Evolutionary conservation across 805 yeast genomes (phyloP), one percentile per base, ranked within the genome.

Genomic region (Phaffomyces opuntiae): DNA sequence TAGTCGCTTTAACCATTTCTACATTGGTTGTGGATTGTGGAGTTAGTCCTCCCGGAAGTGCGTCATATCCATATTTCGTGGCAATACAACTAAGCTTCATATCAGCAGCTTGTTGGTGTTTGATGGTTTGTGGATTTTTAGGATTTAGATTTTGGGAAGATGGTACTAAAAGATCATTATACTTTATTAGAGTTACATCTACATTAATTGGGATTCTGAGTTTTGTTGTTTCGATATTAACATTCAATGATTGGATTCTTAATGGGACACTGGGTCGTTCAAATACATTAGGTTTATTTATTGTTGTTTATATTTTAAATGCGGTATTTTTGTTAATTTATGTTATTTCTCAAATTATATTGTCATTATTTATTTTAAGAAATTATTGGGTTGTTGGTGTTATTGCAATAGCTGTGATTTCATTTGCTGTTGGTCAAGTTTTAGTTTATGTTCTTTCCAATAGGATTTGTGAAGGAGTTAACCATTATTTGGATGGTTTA

Each of bases 101-200:
- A 0, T 80, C 89, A 12, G 82, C 86, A 0, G 74, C 81, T 32
- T 85, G 95, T 58, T 72, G 82, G 70, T 65, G 84, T 36, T 63
- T 91, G 44, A 67, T 86, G 59, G 69, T 79, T 44, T 82, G 83
- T 49, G 96, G 97, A 5, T 60, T 93, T 5, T 65, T 89, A 17
- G 90, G 91, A 17, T 88, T 88, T 63, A 93, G 89, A 63, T 66
- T 90, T 33, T 93, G 96, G 95, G 97, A 90, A 63, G 99, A 91
- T 63, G 97, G 97, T 17, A 83, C 96, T 1, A 59, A 63, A 16
- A 69, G 60, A 47, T 80, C 96, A 1, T 73, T 87, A 71, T 65
- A 78, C 61, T 59, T 71, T 4, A 63, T 85, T 37, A 70, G 87
- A 48, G 42, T 72, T 3, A 53, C 77, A 1, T 70, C 87, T n/a